These are phyloP conservation scores for Trypethelium eluteriae DNA, from an alignment of 495 filamentous ascomycete species.

Conservation along the genomic window DNA sequence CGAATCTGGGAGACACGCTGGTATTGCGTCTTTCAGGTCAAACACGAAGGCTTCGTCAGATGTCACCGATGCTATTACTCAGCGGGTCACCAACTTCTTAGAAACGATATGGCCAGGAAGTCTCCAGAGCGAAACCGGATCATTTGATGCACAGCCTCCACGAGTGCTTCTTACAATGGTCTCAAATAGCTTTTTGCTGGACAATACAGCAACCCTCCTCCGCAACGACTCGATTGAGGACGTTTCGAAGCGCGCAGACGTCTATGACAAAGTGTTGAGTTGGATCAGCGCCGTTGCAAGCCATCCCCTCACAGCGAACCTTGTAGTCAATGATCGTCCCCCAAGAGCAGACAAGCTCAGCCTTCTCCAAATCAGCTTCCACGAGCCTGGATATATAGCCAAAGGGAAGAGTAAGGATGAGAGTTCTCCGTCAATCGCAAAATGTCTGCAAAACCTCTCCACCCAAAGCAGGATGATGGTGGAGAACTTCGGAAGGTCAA, in stretches of 20 bases:
- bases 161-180: slow-evolving; percentile 26
- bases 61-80: slow-evolving; percentile 19
- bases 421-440: slow-evolving; percentile 20
- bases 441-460: slow-evolving; percentile 27
- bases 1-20: neutral
- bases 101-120: slow-evolving; percentile 20
- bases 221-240: slow-evolving; percentile 36
- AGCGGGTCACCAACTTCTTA: slow-evolving; percentile 17
- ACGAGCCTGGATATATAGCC: neutral
- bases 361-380: slow-evolving; percentile 17
- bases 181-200: slow-evolving; percentile 26
- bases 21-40: neutral
- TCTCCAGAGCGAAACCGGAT: neutral
- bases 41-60: slow-evolving; percentile 4
- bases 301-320: slow-evolving; percentile 18
- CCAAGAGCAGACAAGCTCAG: slow-evolving; percentile 21
- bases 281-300: slow-evolving; percentile 23
- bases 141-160: slow-evolving; percentile 26
- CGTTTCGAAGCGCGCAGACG: slow-evolving; percentile 24
- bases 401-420: slow-evolving; percentile 13
- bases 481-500: slow-evolving; percentile 22
- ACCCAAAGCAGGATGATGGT: slow-evolving; percentile 31
- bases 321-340: slow-evolving; percentile 21
- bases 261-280: slow-evolving; percentile 29
- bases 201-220: slow-evolving; percentile 29